phyloP scores from a whole-genome alignment of 768 basidiomycete species.

The Daedaleopsis sinensis region DNA sequence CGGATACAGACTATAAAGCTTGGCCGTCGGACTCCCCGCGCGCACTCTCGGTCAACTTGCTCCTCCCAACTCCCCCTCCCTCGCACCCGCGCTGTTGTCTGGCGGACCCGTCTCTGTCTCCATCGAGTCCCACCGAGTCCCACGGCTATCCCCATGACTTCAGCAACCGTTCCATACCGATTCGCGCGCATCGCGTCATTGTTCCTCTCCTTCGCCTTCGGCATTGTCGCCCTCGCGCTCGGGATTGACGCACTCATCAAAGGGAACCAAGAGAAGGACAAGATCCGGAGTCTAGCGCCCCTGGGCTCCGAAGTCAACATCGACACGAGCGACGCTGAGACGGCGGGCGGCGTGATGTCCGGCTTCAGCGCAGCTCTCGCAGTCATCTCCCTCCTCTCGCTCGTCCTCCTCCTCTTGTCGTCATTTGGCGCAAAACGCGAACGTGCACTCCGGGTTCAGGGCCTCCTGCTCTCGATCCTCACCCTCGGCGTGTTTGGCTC shows the following conservation, averaged over 20 bases:
- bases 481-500: constrained; percentile 51
- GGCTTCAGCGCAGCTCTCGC: constrained; percentile 33
- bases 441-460: constrained; percentile 37
- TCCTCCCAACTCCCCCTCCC: not conserved
- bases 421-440: not conserved
- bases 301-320: constrained; percentile 39
- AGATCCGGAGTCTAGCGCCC: constrained; percentile 35
- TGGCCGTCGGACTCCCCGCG: no score
- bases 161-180: constrained; percentile 10
- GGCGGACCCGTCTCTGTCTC: not conserved
- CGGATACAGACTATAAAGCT: not conserved
- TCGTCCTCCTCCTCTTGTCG: not conserved
- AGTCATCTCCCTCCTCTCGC: constrained; percentile 17
- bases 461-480: constrained; percentile 43
- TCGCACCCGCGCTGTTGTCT: constrained; percentile 1
- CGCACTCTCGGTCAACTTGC: no score
- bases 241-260: constrained; percentile 38
- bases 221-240: constrained; percentile 31
- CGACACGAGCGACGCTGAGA: constrained; percentile 35
- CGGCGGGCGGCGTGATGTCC: constrained; percentile 36
- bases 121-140: not conserved
- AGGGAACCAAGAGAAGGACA: constrained; percentile 42
- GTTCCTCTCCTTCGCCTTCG: constrained; percentile 33
- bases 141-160: constrained; percentile 7
- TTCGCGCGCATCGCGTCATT: constrained; percentile 31